Percentiles rank a stretch among this genome's conserved stretches.
phyloP scores from a whole-genome alignment of 257 asterid genomes.

The Haberlea rhodopensis region DNA sequence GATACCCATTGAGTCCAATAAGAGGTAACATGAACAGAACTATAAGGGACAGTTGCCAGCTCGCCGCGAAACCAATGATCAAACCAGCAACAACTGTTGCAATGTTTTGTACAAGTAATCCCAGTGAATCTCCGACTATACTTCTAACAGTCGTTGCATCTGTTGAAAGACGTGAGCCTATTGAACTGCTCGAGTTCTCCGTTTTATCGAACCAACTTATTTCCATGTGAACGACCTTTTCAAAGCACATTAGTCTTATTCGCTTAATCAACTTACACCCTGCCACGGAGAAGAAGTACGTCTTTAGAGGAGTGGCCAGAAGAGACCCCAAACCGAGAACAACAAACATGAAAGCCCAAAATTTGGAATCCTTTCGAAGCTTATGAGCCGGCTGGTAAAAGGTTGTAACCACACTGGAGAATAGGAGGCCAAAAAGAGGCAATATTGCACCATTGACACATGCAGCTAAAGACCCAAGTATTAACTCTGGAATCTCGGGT shows the following conservation, averaged over 20 bases:
- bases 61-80: conserved; percentile 49
- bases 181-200: conserved; percentile 43
- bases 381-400: conserved; percentile 50
- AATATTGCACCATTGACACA: conserved; percentile 42
- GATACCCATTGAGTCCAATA: conserved; percentile 58
- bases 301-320: conserved; percentile 42
- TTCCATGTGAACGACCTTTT: conserved; percentile 61
- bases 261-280: conserved; percentile 59
- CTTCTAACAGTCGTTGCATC: conserved; percentile 51
- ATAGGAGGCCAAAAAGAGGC: conserved; percentile 49
- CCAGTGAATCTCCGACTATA: conserved; percentile 60
- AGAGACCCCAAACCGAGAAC: conserved; percentile 43
- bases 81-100: conserved; percentile 52
- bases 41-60: conserved; percentile 50
- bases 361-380: conserved; percentile 42
- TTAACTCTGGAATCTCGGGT: conserved; percentile 41
- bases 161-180: conserved; percentile 41
- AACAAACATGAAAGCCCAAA: conserved; percentile 56
- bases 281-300: conserved; percentile 54
- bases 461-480: conserved; percentile 58
- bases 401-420: conserved; percentile 36
- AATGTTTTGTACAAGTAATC: conserved; percentile 47
- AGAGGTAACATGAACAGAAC: conserved; percentile 53
- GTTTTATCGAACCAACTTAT: conserved; percentile 56
- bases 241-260: conserved; percentile 56